These are phyloP conservation scores for Hymenotorrendiella dingleyae DNA, from an alignment of 2,329 filamentous ascomycete genomes.

Conservation along the genomic window DNA sequence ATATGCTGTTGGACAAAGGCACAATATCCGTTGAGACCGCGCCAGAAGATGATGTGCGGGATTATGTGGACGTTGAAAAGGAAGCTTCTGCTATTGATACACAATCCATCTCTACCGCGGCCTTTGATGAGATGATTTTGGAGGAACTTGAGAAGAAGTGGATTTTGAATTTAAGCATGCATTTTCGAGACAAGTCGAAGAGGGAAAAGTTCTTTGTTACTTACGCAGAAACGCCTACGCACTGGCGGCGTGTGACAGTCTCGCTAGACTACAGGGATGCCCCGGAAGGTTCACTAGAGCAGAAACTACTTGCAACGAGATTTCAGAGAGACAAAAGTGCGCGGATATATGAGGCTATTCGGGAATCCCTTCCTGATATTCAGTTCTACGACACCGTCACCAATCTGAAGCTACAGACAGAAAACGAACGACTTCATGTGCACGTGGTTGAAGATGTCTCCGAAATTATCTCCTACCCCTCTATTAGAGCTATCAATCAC, in stretches of 20 bases:
- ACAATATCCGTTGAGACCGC: slow-evolving; percentile 10
- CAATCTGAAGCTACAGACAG: slow-evolving; percentile 88
- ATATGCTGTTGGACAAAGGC: slow-evolving; percentile 15
- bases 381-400: slow-evolving; percentile 96
- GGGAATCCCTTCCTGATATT: slow-evolving; percentile 86
- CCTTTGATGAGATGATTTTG: slow-evolving; percentile 59
- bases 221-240: slow-evolving; percentile 71
- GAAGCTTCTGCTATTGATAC: slow-evolving; percentile 22
- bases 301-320: slow-evolving; percentile 68
- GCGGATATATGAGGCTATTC: slow-evolving; percentile 90
- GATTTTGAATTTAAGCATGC: slow-evolving; percentile 98
- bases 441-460: slow-evolving; percentile 91
- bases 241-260: slow-evolving; percentile 85
- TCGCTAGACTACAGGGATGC: slow-evolving; percentile 88
- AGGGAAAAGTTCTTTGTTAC: slow-evolving; percentile 98
- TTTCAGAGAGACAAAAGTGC: slow-evolving; percentile 89
- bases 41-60: slow-evolving; percentile 18
- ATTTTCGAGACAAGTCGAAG: slow-evolving; percentile 87
- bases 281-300: slow-evolving; percentile 75
- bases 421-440: slow-evolving; percentile 81
- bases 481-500: slow-evolving; percentile 66
- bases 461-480: slow-evolving; percentile 86
- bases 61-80: slow-evolving; percentile 24
- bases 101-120: slow-evolving; percentile 26
- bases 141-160: slow-evolving; percentile 81